These are phyloP conservation scores for Verruconis gallopava DNA, from an alignment of 2,329 filamentous ascomycete species.

Conservation along the genomic window DNA sequence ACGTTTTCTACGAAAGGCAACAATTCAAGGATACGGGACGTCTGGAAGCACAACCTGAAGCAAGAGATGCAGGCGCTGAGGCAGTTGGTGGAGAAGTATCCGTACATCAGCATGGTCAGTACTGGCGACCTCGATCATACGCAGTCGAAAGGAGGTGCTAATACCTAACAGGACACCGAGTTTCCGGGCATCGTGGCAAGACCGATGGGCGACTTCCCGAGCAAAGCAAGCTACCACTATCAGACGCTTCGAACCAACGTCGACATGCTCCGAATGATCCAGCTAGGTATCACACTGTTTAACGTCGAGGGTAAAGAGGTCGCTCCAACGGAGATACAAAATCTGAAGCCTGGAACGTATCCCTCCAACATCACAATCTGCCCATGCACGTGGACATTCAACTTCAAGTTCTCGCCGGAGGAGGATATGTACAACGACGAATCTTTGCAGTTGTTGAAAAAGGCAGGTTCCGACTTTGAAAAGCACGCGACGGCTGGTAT, in stretches of 20 bases:
- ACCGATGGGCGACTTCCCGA: slow-evolving; percentile 87
- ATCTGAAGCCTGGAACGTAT: slow-evolving; percentile 31
- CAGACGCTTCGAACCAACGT: slow-evolving; percentile 96
- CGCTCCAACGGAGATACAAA: slow-evolving; percentile 47
- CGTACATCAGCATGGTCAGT: slow-evolving; percentile 93
- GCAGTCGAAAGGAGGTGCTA: slow-evolving; percentile 10
- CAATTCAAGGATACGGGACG: slow-evolving; percentile 77
- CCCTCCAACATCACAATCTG: slow-evolving; percentile 42
- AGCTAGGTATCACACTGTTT: slow-evolving; percentile 89
- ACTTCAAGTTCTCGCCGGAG: slow-evolving; percentile 90
- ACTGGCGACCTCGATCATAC: slow-evolving; percentile 8
- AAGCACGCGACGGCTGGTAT: slow-evolving; percentile 80
- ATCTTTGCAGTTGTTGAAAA: slow-evolving; percentile 80
- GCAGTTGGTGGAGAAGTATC: slow-evolving; percentile 76
- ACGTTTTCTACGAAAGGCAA: slow-evolving; percentile 19
- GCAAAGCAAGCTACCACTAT: slow-evolving; percentile 96
- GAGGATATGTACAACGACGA: slow-evolving; percentile 97
- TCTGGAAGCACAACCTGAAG: slow-evolving; percentile 84
- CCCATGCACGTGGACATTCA: slow-evolving; percentile 96
- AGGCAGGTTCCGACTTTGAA: slow-evolving; percentile 85
- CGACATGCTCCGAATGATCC: slow-evolving; percentile 93
- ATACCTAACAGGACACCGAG: slow-evolving; percentile 64
- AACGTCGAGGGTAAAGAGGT: slow-evolving; percentile 80
- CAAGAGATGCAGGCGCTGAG: slow-evolving; percentile 82
- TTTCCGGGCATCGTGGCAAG: slow-evolving; percentile 96